Percentiles rank a stretch among this genome's conserved stretches.
Evolutionary conservation across 345 rosid species (phyloP).

Genomic region (Psidium guajava): DNA sequence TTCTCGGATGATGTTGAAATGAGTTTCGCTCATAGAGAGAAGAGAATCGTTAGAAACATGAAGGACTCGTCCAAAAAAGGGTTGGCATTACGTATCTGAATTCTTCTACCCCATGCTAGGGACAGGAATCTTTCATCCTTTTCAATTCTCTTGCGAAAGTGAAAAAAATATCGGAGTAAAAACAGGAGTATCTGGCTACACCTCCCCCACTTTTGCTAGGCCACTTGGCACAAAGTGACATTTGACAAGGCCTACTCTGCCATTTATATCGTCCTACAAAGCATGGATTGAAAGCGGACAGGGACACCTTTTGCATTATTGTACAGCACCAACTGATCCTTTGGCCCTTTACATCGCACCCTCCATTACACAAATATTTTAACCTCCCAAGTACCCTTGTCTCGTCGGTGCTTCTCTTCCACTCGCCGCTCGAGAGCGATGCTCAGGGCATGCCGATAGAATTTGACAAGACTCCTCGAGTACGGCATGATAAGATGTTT

Average conservation of each 20-base stretch:
- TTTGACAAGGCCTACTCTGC: neutral
- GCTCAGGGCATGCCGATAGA: neutral
- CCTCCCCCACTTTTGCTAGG: neutral
- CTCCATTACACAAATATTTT: neutral
- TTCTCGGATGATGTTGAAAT: neutral
- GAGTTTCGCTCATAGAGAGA: neutral
- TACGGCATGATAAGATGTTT: neutral
- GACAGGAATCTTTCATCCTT: neutral
- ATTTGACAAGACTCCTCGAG: neutral
- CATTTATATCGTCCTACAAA: neutral
- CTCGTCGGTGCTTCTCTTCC: neutral
- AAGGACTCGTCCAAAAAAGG: neutral
- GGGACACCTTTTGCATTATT: neutral
- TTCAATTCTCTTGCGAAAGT: neutral
- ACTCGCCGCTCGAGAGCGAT: neutral
- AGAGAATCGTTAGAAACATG: neutral
- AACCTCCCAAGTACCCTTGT: neutral
- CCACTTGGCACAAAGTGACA: neutral
- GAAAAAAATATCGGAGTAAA: neutral
- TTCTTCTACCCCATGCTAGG: neutral
- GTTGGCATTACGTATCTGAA: neutral
- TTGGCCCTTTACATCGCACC: neutral
- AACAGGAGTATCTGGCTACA: neutral
- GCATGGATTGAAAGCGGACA: neutral
- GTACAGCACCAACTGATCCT: neutral